These are phyloP conservation scores for Piper betle DNA, from an alignment of 164 flowering plant genomes.

Conservation along the genomic window DNA sequence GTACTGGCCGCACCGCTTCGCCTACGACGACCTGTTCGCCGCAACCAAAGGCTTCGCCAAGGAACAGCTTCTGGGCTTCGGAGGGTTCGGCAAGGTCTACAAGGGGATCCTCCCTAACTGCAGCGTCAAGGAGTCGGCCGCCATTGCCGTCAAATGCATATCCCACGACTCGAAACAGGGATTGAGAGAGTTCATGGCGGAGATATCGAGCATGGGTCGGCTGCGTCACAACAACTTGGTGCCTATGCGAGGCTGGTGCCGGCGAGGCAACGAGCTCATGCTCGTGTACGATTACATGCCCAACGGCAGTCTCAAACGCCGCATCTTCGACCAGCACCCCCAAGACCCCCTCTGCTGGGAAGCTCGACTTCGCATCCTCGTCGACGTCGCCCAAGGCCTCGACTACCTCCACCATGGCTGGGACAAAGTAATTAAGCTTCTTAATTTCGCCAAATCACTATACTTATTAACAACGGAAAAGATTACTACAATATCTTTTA, in stretches of 20 bases:
- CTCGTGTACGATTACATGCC: slow-evolving; percentile 75
- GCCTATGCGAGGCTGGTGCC: slow-evolving; percentile 66
- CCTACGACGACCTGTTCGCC: slow-evolving; percentile 33
- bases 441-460: background rate
- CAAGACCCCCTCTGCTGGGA: slow-evolving; percentile 30
- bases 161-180: slow-evolving; percentile 75
- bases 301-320: slow-evolving; percentile 47
- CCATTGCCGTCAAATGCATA: slow-evolving; percentile 66
- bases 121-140: slow-evolving; percentile 14
- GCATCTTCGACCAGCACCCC: slow-evolving; percentile 43
- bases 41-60: slow-evolving; percentile 48
- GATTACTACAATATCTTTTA: too few relatives aligned
- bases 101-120: background rate
- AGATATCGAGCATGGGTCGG: slow-evolving; percentile 53
- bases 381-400: slow-evolving; percentile 60
- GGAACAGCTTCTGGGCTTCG: slow-evolving; percentile 39
- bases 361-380: slow-evolving; percentile 30
- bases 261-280: slow-evolving; percentile 35
- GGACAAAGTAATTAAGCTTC: slow-evolving; percentile 24
- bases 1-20: slow-evolving; percentile 55
- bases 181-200: slow-evolving; percentile 1
- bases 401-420: slow-evolving; percentile 62
- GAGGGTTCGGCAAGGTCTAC: slow-evolving; percentile 65
- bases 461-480: background rate
- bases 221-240: slow-evolving; percentile 64